Conservation (phyloP, 2,329 filamentous ascomycete species). For the Lachnellula arida region DNA sequence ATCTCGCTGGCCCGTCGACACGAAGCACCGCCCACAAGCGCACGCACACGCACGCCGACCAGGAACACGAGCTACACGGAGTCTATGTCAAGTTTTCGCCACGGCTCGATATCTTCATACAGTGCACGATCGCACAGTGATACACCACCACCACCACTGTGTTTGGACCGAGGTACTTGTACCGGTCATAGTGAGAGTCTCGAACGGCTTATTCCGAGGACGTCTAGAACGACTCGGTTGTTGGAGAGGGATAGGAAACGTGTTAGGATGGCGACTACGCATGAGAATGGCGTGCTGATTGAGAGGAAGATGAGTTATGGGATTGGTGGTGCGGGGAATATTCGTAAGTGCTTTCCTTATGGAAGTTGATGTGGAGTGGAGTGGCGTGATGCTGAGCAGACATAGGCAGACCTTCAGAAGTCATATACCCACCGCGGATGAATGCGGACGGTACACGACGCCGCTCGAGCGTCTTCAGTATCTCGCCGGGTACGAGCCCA, state of each 20-base stretch:
- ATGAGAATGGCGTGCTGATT: background rate
- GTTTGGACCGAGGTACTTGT: background rate
- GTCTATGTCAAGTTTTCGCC: no score
- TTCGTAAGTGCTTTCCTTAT: conserved; percentile 19
- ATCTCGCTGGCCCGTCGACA: background rate
- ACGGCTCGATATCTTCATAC: no score
- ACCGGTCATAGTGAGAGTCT: background rate
- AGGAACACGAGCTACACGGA: background rate
- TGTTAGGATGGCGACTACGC: background rate
- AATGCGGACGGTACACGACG: conserved; percentile 21
- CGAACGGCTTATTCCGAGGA: background rate
- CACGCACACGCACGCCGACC: background rate
- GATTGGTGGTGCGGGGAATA: conserved; percentile 31
- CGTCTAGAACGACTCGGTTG: background rate
- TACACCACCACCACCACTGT: background rate
- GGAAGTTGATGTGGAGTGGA: background rate
- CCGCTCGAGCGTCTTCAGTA: conserved; percentile 22
- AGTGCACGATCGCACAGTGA: no score
- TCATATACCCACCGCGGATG: conserved; percentile 20
- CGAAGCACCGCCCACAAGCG: background rate
- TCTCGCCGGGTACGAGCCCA: conserved; percentile 11
- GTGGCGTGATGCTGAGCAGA: background rate
- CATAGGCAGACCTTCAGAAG: conserved; percentile 28
- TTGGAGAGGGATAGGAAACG: background rate
- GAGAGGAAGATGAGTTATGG: conserved; percentile 28